Conservation (phyloP, 2,329 filamentous ascomycete species). For the Botrytis porri region DNA sequence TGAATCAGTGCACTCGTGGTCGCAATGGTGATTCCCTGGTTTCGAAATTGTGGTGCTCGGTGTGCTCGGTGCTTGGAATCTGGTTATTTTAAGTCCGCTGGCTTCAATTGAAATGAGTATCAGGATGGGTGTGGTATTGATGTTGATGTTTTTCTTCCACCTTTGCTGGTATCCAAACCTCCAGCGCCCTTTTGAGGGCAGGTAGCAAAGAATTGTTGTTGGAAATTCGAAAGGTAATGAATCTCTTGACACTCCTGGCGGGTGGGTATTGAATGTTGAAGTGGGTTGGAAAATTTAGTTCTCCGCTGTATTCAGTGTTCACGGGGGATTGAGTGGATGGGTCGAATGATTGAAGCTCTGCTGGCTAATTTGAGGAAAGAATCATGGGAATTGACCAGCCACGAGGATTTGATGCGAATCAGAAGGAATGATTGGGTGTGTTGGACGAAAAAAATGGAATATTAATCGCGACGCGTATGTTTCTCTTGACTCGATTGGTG, state of each 20-base stretch:
- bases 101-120: background rate
- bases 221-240: background rate
- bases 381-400: background rate
- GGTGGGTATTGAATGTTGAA: conserved; percentile 11
- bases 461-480: conserved; percentile 12
- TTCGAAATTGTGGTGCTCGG: conserved; percentile 8
- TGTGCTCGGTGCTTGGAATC: conserved; percentile 5
- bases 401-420: conserved; percentile 7
- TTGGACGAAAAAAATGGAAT: background rate
- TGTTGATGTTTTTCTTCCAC: background rate
- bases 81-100: background rate
- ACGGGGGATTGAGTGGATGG: conserved; percentile 6
- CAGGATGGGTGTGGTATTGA: background rate
- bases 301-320: conserved; percentile 18
- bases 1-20: conserved; percentile 14
- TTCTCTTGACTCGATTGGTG: background rate
- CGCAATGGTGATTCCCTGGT: conserved; percentile 7
- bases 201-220: conserved; percentile 1
- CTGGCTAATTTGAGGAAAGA: background rate
- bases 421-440: background rate
- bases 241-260: conserved; percentile 14
- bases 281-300: conserved; percentile 19
- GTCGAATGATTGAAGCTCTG: conserved; percentile 1
- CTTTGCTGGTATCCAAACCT: conserved; percentile 3
- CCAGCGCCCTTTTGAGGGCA: conserved; percentile 19